Evolutionary conservation across 805 yeast species (phyloP), one percentile per base, ranked within the genome.

Genomic region (Sugiyamaella marilandica): DNA sequence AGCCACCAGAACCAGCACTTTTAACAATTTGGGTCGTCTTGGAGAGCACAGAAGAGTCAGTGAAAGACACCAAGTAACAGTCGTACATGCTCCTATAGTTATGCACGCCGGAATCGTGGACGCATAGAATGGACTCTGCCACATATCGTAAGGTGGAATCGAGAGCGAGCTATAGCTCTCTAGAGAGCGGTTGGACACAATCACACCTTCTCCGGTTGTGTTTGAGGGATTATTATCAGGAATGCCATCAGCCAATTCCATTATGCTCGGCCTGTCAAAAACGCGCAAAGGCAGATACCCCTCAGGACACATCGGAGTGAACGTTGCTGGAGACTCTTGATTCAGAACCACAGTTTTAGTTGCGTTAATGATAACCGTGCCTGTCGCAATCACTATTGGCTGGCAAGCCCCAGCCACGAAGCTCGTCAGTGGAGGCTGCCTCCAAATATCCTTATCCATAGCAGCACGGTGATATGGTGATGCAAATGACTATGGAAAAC

Each of bases 51-150:
- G 29, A 19, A 55, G 21, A 10, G 56, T 48, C 21, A 57, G n/a
- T 9, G 47, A 43, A 2, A 56, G 49, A 8, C 44, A 13, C 57
- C 56, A 57, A 10, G 45, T 39, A 19, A 39, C 48, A 8, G 50
- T 46, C 8, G 59, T 58, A 10, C 51, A 41, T 5, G 41, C 52
- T 10, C 51, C 54, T n/a, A 54, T 26, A 10, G 51, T 46, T 5
- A 56, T 49, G 29, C 37, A 24, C 8, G 55, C 35, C 2, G 59
- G 57, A 26, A 49, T 41, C 8, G 47, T 35, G 11, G 46, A 37
- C 10, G 55, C 33, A 24, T 43, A 51, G 39, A 51, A 56, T 3
- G 59, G 59, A 21, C 53, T 43, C 41, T 48, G 56, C 53, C 54
- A 52, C 2, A n/a, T 19, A n/a, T 11, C 29, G 13, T 11, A 34